Evolutionary conservation across 345 rosid species (phyloP).

Genomic region (Brassica cretica): DNA sequence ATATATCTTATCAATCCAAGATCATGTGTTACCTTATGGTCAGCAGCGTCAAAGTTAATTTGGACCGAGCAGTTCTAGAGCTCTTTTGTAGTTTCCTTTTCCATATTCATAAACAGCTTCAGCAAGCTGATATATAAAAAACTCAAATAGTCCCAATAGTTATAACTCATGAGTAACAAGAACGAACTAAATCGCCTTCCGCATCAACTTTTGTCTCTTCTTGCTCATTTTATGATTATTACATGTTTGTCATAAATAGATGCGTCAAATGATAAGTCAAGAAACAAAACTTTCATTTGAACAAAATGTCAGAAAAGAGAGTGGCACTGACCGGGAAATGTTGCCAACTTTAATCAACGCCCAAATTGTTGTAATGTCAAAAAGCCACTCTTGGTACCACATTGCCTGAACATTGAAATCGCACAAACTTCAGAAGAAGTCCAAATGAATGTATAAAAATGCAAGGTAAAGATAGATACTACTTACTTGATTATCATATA

Average conservation of each 20-base stretch:
- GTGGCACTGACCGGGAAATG: slow-evolving; percentile 47
- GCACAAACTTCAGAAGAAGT: neutral
- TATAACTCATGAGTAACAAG: slow-evolving; percentile 1
- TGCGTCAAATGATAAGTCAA: neutral
- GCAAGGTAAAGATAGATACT: neutral
- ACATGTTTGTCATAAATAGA: slow-evolving; percentile 32
- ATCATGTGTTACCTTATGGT: slow-evolving; percentile 54
- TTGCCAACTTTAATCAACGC: slow-evolving; percentile 62
- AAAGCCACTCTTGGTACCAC: slow-evolving; percentile 78
- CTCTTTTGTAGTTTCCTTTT: slow-evolving; percentile 49
- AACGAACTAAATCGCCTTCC: slow-evolving; percentile 57
- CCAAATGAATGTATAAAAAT: neutral
- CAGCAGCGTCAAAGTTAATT: slow-evolving; percentile 56
- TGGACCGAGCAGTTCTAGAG: slow-evolving; percentile 57
- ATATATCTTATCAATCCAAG: neutral
- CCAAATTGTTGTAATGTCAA: slow-evolving; percentile 71
- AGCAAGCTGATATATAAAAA: slow-evolving; percentile 54
- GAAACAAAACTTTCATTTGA: slow-evolving; percentile 6
- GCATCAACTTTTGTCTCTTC: slow-evolving; percentile 72
- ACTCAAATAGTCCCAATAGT: neutral
- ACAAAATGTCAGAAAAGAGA: neutral
- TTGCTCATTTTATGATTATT: slow-evolving; percentile 41
- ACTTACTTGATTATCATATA: slow-evolving; percentile 70
- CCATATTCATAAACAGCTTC: slow-evolving; percentile 68
- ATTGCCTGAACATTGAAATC: slow-evolving; percentile 41